A percentile compares a stretch with the other conserved stretches of the same genome.
phyloP scores from a whole-genome alignment of 495 filamentous ascomycete genomes.

The Tuber indicum region DNA sequence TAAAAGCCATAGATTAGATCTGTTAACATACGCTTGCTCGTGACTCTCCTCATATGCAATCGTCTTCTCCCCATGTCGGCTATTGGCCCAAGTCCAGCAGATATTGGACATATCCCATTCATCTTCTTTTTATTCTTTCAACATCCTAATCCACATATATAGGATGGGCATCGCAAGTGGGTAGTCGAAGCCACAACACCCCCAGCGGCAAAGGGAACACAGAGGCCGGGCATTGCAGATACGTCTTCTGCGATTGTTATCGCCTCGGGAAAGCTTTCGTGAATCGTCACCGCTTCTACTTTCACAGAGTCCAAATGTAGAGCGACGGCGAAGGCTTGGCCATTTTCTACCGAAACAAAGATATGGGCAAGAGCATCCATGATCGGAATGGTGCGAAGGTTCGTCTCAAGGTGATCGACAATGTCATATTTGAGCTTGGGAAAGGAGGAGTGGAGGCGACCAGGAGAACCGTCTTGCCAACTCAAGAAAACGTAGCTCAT shows the following conservation, averaged over 20 bases:
- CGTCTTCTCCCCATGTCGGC: slow-evolving; percentile 93
- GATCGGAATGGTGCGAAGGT: too few relatives aligned
- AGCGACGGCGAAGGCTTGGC: too few relatives aligned
- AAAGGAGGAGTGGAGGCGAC: too few relatives aligned
- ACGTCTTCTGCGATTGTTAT: slow-evolving; percentile 97
- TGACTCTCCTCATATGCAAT: slow-evolving; percentile 97
- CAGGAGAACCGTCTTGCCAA: too few relatives aligned
- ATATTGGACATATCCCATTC: slow-evolving; percentile 90
- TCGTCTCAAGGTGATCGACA: too few relatives aligned
- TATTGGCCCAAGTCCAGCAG: slow-evolving; percentile 78
- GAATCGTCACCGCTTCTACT: too few relatives aligned
- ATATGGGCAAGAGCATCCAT: too few relatives aligned
- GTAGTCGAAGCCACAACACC: slow-evolving; percentile 96
- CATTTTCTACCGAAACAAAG: too few relatives aligned
- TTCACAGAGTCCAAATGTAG: too few relatives aligned
- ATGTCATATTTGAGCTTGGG: too few relatives aligned
- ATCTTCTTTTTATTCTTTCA: slow-evolving; percentile 86
- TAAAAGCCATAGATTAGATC: slow-evolving; percentile 4
- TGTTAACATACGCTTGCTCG: slow-evolving; percentile 81
- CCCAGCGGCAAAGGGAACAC: slow-evolving; percentile 73
- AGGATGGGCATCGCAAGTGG: slow-evolving; percentile 96
- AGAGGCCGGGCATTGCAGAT: slow-evolving; percentile 94
- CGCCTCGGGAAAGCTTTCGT: slow-evolving; percentile 71
- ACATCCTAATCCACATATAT: slow-evolving; percentile 97
- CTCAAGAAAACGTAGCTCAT: too few relatives aligned